A percentile compares a stretch with the other conserved stretches of the same genome.
These are phyloP conservation scores for Candida sithepensis DNA, from an alignment of 805 yeast genomes.

Conservation along the genomic window DNA sequence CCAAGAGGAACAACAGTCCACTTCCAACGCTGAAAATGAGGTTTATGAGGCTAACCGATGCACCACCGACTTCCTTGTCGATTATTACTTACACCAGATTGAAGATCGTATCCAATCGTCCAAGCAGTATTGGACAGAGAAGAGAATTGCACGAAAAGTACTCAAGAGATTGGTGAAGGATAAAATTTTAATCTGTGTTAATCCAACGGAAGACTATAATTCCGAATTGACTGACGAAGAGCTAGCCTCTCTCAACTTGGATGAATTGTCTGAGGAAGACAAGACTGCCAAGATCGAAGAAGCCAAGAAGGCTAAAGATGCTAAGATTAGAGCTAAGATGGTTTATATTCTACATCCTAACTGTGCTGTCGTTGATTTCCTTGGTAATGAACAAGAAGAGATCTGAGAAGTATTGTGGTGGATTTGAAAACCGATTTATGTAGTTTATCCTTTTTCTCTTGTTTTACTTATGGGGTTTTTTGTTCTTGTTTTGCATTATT, in stretches of 20 bases:
- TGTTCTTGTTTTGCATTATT: background rate
- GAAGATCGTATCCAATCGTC: conserved; percentile 71
- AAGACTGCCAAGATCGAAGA: conserved; percentile 14
- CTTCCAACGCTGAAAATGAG: conserved; percentile 11
- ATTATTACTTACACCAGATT: conserved; percentile 73
- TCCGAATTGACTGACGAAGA: conserved; percentile 19
- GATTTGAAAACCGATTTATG: too few relatives aligned
- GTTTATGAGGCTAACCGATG: conserved; percentile 46
- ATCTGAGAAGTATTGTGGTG: conserved; percentile 6
- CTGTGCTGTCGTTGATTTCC: conserved; percentile 70
- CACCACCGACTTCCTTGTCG: conserved; percentile 64
- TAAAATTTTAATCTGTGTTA: conserved; percentile 70
- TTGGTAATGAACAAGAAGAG: conserved; percentile 34
- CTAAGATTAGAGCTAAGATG: conserved; percentile 28
- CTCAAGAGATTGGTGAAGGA: conserved; percentile 80
- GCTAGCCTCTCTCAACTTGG: conserved; percentile 3
- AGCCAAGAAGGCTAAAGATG: conserved; percentile 20
- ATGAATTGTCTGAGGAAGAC: background rate
- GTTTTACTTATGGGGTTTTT: background rate
- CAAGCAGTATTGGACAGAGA: conserved; percentile 65
- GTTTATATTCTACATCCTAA: conserved; percentile 73
- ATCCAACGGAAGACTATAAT: conserved; percentile 38
- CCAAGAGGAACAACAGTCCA: conserved; percentile 20
- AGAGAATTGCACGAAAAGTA: conserved; percentile 72
- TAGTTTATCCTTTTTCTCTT: background rate